A percentile compares a stretch with the other conserved stretches of the same genome.
These are phyloP conservation scores for Colletotrichum cuscutae DNA, from an alignment of 2,329 filamentous ascomycete species.

Conservation along the genomic window DNA sequence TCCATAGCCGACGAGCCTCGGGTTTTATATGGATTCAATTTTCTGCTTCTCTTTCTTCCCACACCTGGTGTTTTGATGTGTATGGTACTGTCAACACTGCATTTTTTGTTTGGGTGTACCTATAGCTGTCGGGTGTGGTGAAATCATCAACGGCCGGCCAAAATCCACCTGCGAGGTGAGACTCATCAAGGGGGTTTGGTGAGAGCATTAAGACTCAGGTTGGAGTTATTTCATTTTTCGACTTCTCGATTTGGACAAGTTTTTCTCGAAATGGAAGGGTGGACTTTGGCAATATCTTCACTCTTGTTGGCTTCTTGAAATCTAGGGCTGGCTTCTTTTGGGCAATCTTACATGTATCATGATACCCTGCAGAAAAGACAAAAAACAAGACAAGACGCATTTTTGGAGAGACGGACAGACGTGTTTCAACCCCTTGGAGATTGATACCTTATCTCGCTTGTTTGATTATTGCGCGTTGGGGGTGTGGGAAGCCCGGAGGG, in stretches of 20 bases:
- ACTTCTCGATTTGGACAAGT: constrained; percentile 9
- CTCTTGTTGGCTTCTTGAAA: constrained; percentile 8
- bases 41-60: not conserved
- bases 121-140: constrained; percentile 2
- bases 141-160: constrained; percentile 4
- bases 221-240: constrained; percentile 18
- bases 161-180: constrained; percentile 12
- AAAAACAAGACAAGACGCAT: constrained; percentile 21
- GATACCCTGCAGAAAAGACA: constrained; percentile 34
- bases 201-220: constrained; percentile 17
- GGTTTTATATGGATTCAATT: constrained; percentile 3
- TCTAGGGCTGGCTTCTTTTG: constrained; percentile 18
- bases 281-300: constrained; percentile 9
- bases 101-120: constrained; percentile 14
- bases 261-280: not conserved
- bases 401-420: constrained; percentile 14
- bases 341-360: constrained; percentile 33
- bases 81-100: constrained; percentile 2
- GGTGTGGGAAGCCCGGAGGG: constrained; percentile 1
- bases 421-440: constrained; percentile 28
- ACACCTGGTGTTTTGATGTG: constrained; percentile 17
- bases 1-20: constrained; percentile 14
- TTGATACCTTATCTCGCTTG: constrained; percentile 35
- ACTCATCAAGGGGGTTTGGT: not conserved
- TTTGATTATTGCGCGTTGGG: constrained; percentile 29